Evolutionary conservation across 208 protist genomes (phyloP).

Genomic region (Crithidia acanthocephali): DNA sequence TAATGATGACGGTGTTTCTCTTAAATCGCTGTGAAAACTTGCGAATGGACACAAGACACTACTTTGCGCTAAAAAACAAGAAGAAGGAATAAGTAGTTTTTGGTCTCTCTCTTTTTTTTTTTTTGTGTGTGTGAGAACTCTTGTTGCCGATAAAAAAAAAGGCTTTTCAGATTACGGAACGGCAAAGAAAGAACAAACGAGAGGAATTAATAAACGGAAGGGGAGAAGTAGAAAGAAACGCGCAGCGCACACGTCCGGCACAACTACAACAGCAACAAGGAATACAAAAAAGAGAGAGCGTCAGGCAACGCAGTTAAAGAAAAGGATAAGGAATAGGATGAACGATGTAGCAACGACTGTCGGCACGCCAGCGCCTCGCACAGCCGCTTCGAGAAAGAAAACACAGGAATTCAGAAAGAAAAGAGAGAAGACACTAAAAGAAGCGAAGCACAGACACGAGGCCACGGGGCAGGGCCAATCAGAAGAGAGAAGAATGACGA

Average conservation of each 20-base stretch:
- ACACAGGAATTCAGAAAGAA: too few relatives aligned
- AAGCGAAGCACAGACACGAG: too few relatives aligned
- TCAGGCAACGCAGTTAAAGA: neutral
- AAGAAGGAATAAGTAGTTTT: too few relatives aligned
- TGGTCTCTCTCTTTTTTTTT: too few relatives aligned
- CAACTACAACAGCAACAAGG: neutral
- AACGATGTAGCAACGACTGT: neutral
- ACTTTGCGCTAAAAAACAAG: too few relatives aligned
- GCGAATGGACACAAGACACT: too few relatives aligned
- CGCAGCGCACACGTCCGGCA: neutral
- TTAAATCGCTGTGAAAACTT: too few relatives aligned
- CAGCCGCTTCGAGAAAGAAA: neutral
- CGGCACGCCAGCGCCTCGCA: neutral
- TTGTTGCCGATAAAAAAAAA: too few relatives aligned
- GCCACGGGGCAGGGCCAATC: neutral
- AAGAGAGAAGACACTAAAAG: too few relatives aligned
- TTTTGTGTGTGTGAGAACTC: too few relatives aligned
- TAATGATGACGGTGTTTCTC: too few relatives aligned
- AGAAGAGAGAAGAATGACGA: neutral
- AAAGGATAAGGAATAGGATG: constrained; percentile 2
- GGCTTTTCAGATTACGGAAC: neutral
- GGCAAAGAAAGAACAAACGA: neutral
- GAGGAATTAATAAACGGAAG: neutral
- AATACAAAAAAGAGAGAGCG: neutral
- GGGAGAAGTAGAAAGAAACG: neutral